phyloP scores from a whole-genome alignment of 345 rosid genomes.

The Schrenkiella parvula region DNA sequence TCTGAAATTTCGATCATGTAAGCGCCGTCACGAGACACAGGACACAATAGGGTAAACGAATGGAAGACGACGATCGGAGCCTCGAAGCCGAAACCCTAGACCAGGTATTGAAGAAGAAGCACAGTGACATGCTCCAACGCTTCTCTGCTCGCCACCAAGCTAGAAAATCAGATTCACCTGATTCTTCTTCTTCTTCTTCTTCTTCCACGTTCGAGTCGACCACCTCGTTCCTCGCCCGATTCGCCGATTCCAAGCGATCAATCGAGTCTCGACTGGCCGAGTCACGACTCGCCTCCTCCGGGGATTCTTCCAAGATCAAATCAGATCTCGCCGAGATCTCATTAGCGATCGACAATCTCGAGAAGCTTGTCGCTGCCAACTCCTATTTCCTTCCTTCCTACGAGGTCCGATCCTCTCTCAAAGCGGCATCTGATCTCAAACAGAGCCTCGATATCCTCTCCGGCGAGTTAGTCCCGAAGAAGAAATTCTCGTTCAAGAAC shows the following conservation, averaged over 20 bases:
- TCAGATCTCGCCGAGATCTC: constrained; percentile 52
- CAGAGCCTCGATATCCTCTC: constrained; percentile 52
- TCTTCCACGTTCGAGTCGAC: constrained; percentile 44
- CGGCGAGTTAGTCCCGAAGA: constrained; percentile 52
- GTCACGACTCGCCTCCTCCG: constrained; percentile 25
- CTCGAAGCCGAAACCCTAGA: constrained; percentile 23
- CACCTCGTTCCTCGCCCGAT: constrained; percentile 56
- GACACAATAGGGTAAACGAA: not conserved
- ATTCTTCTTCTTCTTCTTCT: constrained; percentile 32
- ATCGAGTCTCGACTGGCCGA: constrained; percentile 50
- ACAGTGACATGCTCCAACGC: constrained; percentile 69
- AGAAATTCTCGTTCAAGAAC: constrained; percentile 70
- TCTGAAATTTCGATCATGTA: not conserved
- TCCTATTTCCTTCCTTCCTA: constrained; percentile 74
- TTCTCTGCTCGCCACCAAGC: constrained; percentile 72
- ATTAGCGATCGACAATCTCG: constrained; percentile 57
- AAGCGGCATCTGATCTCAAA: constrained; percentile 58
- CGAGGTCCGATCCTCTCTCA: constrained; percentile 73
- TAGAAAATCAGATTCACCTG: constrained; percentile 43
- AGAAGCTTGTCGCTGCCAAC: constrained; percentile 67
- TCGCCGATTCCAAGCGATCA: constrained; percentile 49
- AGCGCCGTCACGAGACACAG: not conserved
- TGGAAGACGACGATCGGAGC: constrained; percentile 20
- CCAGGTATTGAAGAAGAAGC: constrained; percentile 48
- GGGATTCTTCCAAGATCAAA: constrained; percentile 42